Base-by-base conservation (phyloP, 179 eudicot genomes). In the Corrigiola litoralis region DNA sequence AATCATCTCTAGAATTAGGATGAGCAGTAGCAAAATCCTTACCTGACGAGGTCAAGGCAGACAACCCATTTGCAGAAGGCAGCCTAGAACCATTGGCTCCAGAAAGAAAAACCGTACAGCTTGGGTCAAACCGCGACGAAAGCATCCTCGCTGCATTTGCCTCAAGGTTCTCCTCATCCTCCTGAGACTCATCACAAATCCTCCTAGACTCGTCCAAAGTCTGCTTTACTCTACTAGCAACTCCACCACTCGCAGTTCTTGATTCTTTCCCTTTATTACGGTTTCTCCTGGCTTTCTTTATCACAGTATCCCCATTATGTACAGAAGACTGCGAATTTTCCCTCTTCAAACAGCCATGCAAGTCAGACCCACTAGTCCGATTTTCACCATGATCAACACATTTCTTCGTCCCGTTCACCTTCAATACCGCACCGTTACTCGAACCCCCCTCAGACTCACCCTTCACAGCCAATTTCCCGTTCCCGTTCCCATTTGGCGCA, bases 131-230 rank as follows among this genome's bases (percentile, higher is more conserved):
- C 59, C 97, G 86, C 69, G 97, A 95, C 21, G 99, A 95, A 31
- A 95, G 97, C 99, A 95, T 95, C 77, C 84, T 88, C 4, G 97
- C 96, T 5, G 99, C 99, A 82, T 95, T 91, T 65, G 76, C 86
- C 74, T 90, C 97, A 25, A 94, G 96, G 57, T 90, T 89, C 72
- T 85, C 95, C 79, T 91, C 98, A 65, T 90, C 88, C 60, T 90
- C 95, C 47, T 45, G 77, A 32, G 75, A 72, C 65, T 67, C 85
- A 32, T 53, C 80, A 68, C 17, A 41, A 17, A 25, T 31, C 71
- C 72, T 74, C 34, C 63, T 56, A 33, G 78, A 40, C 63, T 74
- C 69, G 23, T 71, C 76, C 24, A 75, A 46, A 52, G 74, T 42
- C 38, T 29, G 86, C 63, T 79, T 82, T 44, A 58, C 76, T 61